Evolutionary conservation across 495 filamentous ascomycete genomes (phyloP), one percentile per base, ranked within the genome.

Genomic region (Neurospora hispaniola): DNA sequence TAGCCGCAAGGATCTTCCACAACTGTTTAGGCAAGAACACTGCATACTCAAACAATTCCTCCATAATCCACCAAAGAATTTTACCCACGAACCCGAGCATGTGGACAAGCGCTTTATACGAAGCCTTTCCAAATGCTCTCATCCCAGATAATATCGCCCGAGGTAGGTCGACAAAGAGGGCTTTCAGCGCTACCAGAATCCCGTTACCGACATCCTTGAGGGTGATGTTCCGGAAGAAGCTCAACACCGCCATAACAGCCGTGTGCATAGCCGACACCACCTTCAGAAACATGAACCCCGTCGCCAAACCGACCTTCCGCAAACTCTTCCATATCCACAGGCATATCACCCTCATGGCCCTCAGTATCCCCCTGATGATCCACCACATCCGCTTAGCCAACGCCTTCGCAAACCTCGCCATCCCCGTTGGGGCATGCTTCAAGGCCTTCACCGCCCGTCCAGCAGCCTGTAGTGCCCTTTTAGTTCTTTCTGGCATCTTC

Each of bases 141-240:
- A 84, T 27, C 41, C 74, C 78, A 0, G 40, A 46, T 75, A 75
- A 80, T 1, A 83, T n/a, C 10, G 74, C 77, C 48, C 72, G 59
- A 10, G 81, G 83, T n/a, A 82, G 70, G 0, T 72, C 75, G 18
- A 81, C 71, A 59, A 84, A 81, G 27, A 84, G 43, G 10, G 81
- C 77, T 35, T 72, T 42, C 6, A 82, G 62, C 10, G 81, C 74
- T n/a, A 74, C 73, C 23, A 71, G 42, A 41, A 84, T 69, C 9
- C 81, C 82, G 66, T 81, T 76, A 77, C 77, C 79, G 16, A 85
- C 78, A 70, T 84, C 80, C 70, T 74, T 76, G 48, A 84, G 75
- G 20, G 81, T 83, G 71, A 84, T 78, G 5, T 42, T 68, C 54
- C 79, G 71, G 74, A 85, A 84, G 73, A 82, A 81, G 41, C 73